Base-by-base conservation (phyloP, 306 rosid genomes). In the Castanea sativa region DNA sequence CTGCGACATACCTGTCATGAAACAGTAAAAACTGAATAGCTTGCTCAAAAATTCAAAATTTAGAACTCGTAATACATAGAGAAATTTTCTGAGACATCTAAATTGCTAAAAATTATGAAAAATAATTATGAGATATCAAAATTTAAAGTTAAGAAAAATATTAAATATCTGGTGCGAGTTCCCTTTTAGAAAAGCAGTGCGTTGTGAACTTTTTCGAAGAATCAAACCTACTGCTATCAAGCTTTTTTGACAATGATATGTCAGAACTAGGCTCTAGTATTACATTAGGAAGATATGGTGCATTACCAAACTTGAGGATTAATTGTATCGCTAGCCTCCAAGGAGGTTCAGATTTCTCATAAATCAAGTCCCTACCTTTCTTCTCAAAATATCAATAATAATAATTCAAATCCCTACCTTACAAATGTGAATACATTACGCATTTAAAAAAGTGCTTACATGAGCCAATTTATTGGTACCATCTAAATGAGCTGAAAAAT, bases 1-100 rank as follows among this genome's bases (percentile, higher is more conserved):
- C 96, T 8, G 99, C 98, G 71, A 95, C 61, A 70, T 90, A 95
- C 89, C 98, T 95, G 88, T 72, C 80, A 80, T 75, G 51, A 82
- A 30, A 76, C 77, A 65, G 56, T 27, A 73, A 68, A 70, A 29
- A 59, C 71, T 67, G 25, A 77, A 79, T 56, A 56, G 53, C 65
- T 61, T 6, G 70, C 18, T 64, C 21, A n/a, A 64, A 64, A 64
- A 6, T 16, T 64, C 21, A n/a, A 64, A 30, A 64, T 18, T 18
- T 64, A 49, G 45, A 64, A 64, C 70, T 16, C 43, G 23, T 30
- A 19, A 64, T 64, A 7, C 21, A 30, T 30, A 64, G 18, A 64
- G 20, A 64, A 30, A 64, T 29, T 30, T 64, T 13, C 13, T 6
- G 18, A 16, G 43, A 30, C 45, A 30, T 64, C 70, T 30, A 64